Base-by-base conservation (phyloP, 1,139 yeast genomes). In the Keqinozyma sinolaborantium region DNA sequence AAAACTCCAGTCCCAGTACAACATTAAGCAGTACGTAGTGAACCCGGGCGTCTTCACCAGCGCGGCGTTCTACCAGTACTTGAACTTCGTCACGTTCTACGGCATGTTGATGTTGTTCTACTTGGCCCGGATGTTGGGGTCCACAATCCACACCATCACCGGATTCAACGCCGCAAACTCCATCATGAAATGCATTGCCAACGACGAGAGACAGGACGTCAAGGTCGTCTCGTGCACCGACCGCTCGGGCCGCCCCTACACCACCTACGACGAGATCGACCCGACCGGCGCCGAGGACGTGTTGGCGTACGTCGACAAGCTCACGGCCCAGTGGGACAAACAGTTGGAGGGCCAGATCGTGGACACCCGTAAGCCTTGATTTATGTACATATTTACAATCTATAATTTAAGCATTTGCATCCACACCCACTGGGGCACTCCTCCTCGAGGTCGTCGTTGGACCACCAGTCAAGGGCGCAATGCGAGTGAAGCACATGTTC, bases 1-100 rank as follows among this genome's bases (percentile, higher is more conserved):
- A 38, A 47, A 60, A 14, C 58, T 85, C 46, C 50, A 56, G 25
- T 46, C 59, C 19, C 46, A 70, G 10, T 48, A 69, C 34, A 82
- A 79, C 1, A 75, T 92, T 30, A 64, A 64, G 27, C 90, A 84
- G 49, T 86, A 83, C 58, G 64, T 92, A 28, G 79, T 85, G 6
- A 97, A 92, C 41, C 99, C 99, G 0, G 99, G 99, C 11, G 86
- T 94, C 23, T 88, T 94, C 57, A 81, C 83, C 18, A 83, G 95
- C 37, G 82, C 82, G 41, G 83, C 95, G 2, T 86, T 85, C 48
- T 79, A 76, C 51, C 77, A 84, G 39, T 83, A 74, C 43, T 70
- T 94, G 53, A 87, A 87, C 51, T 58, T 83, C 6, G 67, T 88
- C 54, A 80, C 95, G 1, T 85, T 79, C 51, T 78, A 83, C 42